phyloP scores from a whole-genome alignment of 139 green algal genomes.

The Coelastrella sp. region DNA sequence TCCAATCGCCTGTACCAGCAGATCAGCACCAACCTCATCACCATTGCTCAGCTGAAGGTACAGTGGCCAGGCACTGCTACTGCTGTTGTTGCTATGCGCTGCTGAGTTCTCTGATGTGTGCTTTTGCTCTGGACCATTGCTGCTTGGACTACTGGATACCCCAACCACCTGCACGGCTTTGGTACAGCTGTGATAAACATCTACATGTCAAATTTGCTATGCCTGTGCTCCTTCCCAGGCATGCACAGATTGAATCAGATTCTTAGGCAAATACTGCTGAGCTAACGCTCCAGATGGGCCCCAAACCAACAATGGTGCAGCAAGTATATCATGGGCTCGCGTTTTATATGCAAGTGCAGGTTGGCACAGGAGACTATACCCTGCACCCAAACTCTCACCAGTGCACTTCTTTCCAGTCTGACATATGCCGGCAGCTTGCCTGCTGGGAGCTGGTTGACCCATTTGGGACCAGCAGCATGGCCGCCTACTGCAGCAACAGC shows the following conservation, averaged over 20 bases:
- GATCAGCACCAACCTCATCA: constrained; percentile 63
- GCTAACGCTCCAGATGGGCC: no score
- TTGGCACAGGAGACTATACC: not conserved
- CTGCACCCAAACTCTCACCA: not conserved
- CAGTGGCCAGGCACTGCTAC: constrained; percentile 12
- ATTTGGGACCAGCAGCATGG: constrained; percentile 71
- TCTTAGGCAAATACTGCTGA: no score
- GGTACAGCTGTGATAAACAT: no score
- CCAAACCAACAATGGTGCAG: no score
- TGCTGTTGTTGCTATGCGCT: constrained; percentile 9
- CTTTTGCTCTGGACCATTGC: not conserved
- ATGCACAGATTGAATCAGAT: no score
- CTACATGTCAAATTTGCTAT: no score
- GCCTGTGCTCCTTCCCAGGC: no score
- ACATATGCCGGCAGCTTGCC: constrained; percentile 29
- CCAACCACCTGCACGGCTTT: not conserved
- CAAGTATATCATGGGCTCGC: no score
- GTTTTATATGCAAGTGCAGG: no score
- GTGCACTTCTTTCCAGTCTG: constrained; percentile 9
- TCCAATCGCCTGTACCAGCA: constrained; percentile 80
- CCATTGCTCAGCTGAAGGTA: constrained; percentile 22
- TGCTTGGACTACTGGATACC: not conserved
- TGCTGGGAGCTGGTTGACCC: constrained; percentile 51
- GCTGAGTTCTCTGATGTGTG: not conserved
- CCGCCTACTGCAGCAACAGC: constrained; percentile 51